Evolutionary conservation across 345 rosid genomes (phyloP), one percentile per base, ranked within the genome.

Genomic region (Syzygium aqueum): DNA sequence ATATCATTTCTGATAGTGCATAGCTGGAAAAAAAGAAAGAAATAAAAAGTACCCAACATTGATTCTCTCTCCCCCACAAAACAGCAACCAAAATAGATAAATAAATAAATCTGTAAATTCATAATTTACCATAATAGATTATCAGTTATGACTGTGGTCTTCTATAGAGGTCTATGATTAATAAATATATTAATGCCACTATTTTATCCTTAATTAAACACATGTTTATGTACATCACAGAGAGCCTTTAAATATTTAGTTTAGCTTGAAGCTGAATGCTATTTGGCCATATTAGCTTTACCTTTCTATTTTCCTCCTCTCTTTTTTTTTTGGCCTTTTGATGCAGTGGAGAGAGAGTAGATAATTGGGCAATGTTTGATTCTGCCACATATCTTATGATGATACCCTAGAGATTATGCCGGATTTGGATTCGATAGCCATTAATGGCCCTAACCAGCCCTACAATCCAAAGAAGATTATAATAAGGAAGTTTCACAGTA

Each of bases 361-460:
- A 7, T 22, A 17, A 53, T 56, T 30, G 23, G 85, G 63, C 59
- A 51, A 40, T 30, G 86, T 85, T 50, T 54, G 86, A 85, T 85
- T 85, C 63, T 85, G 73, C 86, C 86, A 21, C 51, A 73, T 73
- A 56, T 85, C 63, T 85, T 85, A 85, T 85, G 86, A 85, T 57
- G 40, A 57, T 65, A 54, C 77, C 86, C 86, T 65, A 40, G 53
- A 8, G 77, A 65, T 85, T 28, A 27, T 85, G 86, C 67, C 51
- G 52, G 86, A 43, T 85, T 50, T 57, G 77, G 67, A 54, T 53
- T 85, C 40, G 37, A 37, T 85, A 54, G 86, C 77, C 86, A 59
- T 10, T 56, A 37, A 85, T 52, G 56, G 65, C 49, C 63, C 63
- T 84, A 53, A 33, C 37, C 61, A 22, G 63, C 40, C 86, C 63